Conservation (phyloP, 495 filamentous ascomycete genomes). For the Cercophora newfieldiana region DNA sequence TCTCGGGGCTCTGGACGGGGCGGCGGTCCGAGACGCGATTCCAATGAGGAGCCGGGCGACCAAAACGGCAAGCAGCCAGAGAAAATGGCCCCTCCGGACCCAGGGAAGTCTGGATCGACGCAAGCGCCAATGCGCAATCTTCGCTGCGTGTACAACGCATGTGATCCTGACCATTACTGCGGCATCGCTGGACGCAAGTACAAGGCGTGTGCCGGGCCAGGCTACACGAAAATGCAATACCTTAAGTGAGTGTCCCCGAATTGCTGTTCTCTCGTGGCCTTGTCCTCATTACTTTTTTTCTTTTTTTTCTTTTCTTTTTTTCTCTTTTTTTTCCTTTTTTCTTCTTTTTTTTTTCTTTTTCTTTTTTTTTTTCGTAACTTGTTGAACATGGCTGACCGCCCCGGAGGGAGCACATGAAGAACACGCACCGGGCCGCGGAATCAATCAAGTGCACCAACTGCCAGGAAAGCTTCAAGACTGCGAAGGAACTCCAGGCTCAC, state of each 20-base stretch:
- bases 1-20: too few species aligned
- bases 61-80: too few species aligned
- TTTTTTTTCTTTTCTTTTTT: neutral
- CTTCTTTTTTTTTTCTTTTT: neutral
- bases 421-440: neutral
- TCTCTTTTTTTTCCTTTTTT: neutral
- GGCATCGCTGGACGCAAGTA: neutral
- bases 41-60: too few species aligned
- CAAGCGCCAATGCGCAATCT: neutral
- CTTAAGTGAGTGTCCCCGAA: neutral
- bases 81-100: too few species aligned
- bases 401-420: neutral
- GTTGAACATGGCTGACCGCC: neutral
- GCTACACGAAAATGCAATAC: constrained; percentile 1
- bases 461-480: neutral
- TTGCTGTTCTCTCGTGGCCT: neutral
- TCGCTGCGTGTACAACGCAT: neutral
- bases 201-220: neutral
- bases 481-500: neutral
- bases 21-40: too few species aligned
- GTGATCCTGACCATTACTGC: neutral
- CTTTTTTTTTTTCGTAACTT: neutral
- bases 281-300: too few species aligned
- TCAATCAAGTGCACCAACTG: neutral
- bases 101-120: neutral